Evolutionary conservation across 139 green algal genomes (phyloP).

Genomic region (Asterochloris sp.): DNA sequence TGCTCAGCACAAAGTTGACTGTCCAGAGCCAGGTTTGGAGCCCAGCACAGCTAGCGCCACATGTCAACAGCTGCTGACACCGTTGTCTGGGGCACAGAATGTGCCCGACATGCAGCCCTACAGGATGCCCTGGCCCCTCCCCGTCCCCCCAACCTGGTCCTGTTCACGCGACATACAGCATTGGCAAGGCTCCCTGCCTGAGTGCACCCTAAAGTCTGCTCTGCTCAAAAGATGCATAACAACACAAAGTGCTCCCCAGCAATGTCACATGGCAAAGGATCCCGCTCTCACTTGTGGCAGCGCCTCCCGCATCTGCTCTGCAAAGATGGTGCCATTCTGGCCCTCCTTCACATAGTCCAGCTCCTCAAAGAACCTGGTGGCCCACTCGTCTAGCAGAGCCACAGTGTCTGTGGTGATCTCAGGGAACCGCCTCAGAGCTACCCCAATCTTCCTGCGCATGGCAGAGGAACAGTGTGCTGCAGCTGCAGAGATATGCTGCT

Average conservation of each 20-base stretch:
- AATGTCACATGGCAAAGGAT: not conserved
- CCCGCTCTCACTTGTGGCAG: slow-evolving; percentile 77
- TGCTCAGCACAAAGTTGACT: too few relatives aligned
- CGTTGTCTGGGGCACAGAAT: too few relatives aligned
- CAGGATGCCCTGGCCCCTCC: too few relatives aligned
- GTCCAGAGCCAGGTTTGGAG: too few relatives aligned
- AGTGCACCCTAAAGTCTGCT: too few relatives aligned
- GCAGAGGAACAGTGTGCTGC: not conserved
- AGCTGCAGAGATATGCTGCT: not conserved
- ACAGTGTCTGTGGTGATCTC: slow-evolving; percentile 81
- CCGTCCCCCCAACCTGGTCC: too few relatives aligned
- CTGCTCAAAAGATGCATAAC: not conserved
- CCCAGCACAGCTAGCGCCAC: too few relatives aligned
- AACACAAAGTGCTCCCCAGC: not conserved
- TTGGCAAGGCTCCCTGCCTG: too few relatives aligned
- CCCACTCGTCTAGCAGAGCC: slow-evolving; percentile 97
- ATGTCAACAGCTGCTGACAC: too few relatives aligned
- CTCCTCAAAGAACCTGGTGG: slow-evolving; percentile 95
- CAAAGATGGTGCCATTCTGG: slow-evolving; percentile 81
- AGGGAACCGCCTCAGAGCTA: slow-evolving; percentile 60
- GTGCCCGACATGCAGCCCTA: too few relatives aligned
- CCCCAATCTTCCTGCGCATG: slow-evolving; percentile 41
- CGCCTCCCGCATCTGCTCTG: slow-evolving; percentile 80
- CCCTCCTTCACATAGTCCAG: slow-evolving; percentile 96
- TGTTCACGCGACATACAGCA: too few relatives aligned